A percentile compares a stretch with the other conserved stretches of the same genome.
Conservation (phyloP, 169 alveolate species). For the Plasmodium sp. region DNA sequence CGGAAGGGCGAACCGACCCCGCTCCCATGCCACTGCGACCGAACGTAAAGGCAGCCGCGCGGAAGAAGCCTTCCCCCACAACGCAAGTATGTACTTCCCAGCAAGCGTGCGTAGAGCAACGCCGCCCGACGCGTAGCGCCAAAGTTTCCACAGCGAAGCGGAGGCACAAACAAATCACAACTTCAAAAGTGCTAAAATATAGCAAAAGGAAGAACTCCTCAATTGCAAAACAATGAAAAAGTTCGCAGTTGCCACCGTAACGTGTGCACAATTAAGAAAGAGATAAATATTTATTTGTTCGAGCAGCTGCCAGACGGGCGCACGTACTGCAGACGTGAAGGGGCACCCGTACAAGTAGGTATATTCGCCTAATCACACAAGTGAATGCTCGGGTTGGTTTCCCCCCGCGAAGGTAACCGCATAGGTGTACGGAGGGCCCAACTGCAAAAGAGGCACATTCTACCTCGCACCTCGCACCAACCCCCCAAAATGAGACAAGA, state of each 20-base stretch:
- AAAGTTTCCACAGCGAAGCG: background rate
- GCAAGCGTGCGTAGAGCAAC: background rate
- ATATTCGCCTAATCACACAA: background rate
- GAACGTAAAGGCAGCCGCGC: background rate
- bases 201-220: background rate
- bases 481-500: constrained; percentile 52
- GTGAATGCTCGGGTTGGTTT: background rate
- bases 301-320: background rate
- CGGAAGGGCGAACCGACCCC: background rate
- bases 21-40: background rate
- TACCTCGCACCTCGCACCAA: background rate
- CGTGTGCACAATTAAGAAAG: background rate
- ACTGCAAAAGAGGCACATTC: background rate
- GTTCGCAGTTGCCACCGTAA: background rate
- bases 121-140: background rate
- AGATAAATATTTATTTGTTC: too few relatives aligned
- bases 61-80: background rate
- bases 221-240: background rate
- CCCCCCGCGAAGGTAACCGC: background rate
- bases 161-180: background rate
- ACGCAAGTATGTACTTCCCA: background rate
- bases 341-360: background rate
- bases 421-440: background rate
- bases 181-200: background rate
- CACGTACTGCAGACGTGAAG: background rate